Percentiles rank a stretch among this genome's conserved stretches.
Evolutionary conservation across 2,329 filamentous ascomycete genomes (phyloP).

Genomic region (Penicillium italicum): DNA sequence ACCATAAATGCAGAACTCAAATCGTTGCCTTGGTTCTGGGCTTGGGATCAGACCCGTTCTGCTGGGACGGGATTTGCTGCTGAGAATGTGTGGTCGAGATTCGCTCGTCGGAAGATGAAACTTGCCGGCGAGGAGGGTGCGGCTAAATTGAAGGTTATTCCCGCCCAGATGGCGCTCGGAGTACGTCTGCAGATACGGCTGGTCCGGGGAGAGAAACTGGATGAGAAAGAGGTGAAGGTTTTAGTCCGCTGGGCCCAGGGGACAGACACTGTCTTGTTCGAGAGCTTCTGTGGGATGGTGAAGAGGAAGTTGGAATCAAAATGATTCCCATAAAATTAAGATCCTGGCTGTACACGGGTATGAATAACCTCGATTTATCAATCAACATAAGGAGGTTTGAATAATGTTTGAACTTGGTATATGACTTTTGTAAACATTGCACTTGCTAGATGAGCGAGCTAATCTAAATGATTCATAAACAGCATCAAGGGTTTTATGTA

Average conservation of each 20-base stretch:
- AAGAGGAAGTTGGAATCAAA: constrained; percentile 50
- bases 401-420: constrained; percentile 1
- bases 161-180: constrained; percentile 50
- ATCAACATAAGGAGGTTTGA: not conserved
- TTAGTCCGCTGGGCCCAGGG: constrained; percentile 72
- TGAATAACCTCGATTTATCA: not conserved
- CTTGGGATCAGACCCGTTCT: constrained; percentile 54
- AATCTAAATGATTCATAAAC: constrained; percentile 4
- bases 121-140: constrained; percentile 17
- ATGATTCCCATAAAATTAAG: not conserved
- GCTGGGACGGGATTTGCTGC: constrained; percentile 60
- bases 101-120: constrained; percentile 60
- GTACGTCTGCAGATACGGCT: constrained; percentile 55
- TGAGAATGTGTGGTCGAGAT: constrained; percentile 74
- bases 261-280: constrained; percentile 67
- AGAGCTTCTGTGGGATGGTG: constrained; percentile 82
- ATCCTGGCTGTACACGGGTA: no score
- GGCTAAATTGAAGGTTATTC: constrained; percentile 31
- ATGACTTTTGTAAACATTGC: constrained; percentile 1
- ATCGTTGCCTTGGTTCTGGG: constrained; percentile 61
- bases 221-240: constrained; percentile 47
- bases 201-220: constrained; percentile 16
- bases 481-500: constrained; percentile 10
- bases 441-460: not conserved
- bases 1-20: constrained; percentile 50